Base-by-base conservation (phyloP, 805 yeast genomes). In the Isabelozyma pseudorhagii region DNA sequence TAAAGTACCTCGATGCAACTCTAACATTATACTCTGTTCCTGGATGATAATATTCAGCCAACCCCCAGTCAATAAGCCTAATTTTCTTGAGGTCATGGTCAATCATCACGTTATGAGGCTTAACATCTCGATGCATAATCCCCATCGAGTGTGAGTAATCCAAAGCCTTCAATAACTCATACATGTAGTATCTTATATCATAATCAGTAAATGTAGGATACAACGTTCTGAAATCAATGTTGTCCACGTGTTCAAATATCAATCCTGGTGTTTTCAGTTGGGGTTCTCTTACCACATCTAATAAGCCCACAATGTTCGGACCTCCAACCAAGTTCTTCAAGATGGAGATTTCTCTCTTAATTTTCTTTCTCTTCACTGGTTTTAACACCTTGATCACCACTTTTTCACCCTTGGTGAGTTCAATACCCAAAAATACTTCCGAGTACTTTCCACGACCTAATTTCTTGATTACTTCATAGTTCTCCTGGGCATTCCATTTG, bases 81-180 rank as follows among this genome's bases (percentile, higher is more conserved):
- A 91, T 71, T 40, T 74, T 71, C 56, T 78, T 79, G 43, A 63
- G 66, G 25, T 75, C 71, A 53, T 90, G 96, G 68, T 91, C 96
- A 57, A 90, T 90, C 96, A 90, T 90, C 42, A 90, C 89, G 62
- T 90, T 90, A 67, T 90, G 97, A 9, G 97, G 97, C 65, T 90
- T 90, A 46, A 90, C 97, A 68, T 90, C 97, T 64, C 97, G 77
- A 68, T 90, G 97, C 86, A 90, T 90, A 55, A 92, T 89, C 38
- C 97, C 97, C 85, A 87, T 87, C 5, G 96, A 87, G 71, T 92
- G 97, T 48, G 89, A 85, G 67, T 80, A 91, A 71, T 92, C 96
- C 54, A 92, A 77, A 0, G 97, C 97, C 50, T 75, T 79, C 59
- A 92, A 77, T 55, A 92, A 74, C 69, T 91, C 94, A 55, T 77